These are phyloP conservation scores for Artemisia annua DNA, from an alignment of 129 eudicot genomes.

Conservation along the genomic window DNA sequence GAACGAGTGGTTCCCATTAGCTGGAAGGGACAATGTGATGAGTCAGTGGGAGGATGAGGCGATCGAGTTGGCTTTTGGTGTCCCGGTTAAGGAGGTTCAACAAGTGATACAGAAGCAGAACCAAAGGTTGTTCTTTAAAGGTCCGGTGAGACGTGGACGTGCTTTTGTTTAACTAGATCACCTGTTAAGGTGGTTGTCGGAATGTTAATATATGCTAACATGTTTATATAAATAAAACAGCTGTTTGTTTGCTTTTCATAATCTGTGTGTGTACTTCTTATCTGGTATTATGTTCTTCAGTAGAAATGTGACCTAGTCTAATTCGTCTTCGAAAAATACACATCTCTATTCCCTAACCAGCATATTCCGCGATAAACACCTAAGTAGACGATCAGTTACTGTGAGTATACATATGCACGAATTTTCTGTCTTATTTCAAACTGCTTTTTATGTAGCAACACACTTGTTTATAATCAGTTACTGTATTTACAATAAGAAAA, in stretches of 20 bases:
- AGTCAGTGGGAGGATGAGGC: constrained; percentile 62
- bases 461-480: too few relatives aligned
- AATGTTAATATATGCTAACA: constrained; percentile 19
- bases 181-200: constrained; percentile 11
- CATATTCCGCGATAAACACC: too few relatives aligned
- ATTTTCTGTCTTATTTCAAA: too few relatives aligned
- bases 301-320: too few relatives aligned
- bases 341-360: too few relatives aligned
- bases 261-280: neutral
- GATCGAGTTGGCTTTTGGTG: constrained; percentile 52
- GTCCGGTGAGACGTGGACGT: constrained; percentile 47
- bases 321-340: too few relatives aligned
- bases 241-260: constrained; percentile 1
- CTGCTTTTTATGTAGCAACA: too few relatives aligned
- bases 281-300: neutral
- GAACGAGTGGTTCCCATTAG: constrained; percentile 48
- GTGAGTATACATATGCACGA: too few relatives aligned
- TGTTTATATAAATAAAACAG: constrained; percentile 33
- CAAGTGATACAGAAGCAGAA: constrained; percentile 47
- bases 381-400: too few relatives aligned
- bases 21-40: constrained; percentile 54
- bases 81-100: constrained; percentile 48
- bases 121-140: constrained; percentile 51
- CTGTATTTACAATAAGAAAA: too few relatives aligned
- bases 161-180: constrained; percentile 12